Base-by-base conservation (phyloP, 352 stramenopile genomes). In the Elongisporangium prolatum region DNA sequence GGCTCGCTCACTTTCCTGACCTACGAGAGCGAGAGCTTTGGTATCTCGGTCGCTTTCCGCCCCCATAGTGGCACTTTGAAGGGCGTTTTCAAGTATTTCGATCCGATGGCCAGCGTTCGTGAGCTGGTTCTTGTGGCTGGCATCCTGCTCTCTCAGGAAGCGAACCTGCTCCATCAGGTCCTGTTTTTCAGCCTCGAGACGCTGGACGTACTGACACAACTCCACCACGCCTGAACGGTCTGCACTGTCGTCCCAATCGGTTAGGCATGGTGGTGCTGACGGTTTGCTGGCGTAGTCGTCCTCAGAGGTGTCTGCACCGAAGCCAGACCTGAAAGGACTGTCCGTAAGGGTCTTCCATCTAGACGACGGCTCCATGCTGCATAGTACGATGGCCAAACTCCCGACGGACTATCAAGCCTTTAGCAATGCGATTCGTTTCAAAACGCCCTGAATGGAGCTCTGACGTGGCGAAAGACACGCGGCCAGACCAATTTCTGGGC, bases 131-230 rank as follows among this genome's bases (percentile, higher is more conserved):
- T 67, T 52, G 24, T 73, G 74, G n/a, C 48, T 80, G 22, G 68
- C 71, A 25, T 84, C 65, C 9, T 72, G 62, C 40, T 85, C 67
- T 16, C 56, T 63, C 5, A 80, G 50, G 17, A 72, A 61, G 21
- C 78, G 63, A 7, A 85, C 57, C 24, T 88, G 71, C 18, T 63
- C 67, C 44, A 74, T 47, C 2, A 86, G 61, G 37, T 79, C 75
- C 0, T 64, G 60, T 24, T 79, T 84, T 50, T 84, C 69, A 18
- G 58, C 64, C 55, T 86, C 75, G 7, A 86, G 73, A 17, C 69
- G 66, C 25, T 86, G 75, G 17, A 82, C 75, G 52, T 86, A 86
- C 37, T 69, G 64, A 25, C 69, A 80, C 20, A 88, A 61, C 24
- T 83, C 75, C 0, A 75, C 51, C 6, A 76, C 51, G 6, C 57